Evolutionary conservation across 257 asterid species (phyloP).

Genomic region (Vinca minor): DNA sequence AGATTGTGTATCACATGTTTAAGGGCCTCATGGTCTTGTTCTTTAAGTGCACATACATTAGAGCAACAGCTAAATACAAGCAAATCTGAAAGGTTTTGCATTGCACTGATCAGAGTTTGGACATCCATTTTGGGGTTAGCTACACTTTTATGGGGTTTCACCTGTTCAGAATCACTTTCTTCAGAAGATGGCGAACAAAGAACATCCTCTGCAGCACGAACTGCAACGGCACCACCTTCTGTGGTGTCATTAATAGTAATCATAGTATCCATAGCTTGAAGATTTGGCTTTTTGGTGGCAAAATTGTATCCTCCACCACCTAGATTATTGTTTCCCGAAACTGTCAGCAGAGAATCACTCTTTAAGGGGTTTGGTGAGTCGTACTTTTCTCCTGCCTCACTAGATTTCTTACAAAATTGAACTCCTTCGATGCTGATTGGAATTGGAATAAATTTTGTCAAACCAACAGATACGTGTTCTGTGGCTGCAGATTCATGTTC

Average conservation of each 20-base stretch:
- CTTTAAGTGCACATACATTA: conserved; percentile 36
- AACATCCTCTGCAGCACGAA: conserved; percentile 78
- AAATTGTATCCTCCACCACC: conserved; percentile 25
- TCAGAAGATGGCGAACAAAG: conserved; percentile 63
- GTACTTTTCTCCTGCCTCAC: conserved; percentile 27
- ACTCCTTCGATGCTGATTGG: conserved; percentile 25
- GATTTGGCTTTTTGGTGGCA: conserved; percentile 13
- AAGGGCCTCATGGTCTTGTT: conserved; percentile 40
- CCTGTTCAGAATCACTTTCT: conserved; percentile 41
- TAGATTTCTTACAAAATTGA: conserved; percentile 25
- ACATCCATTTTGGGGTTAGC: conserved; percentile 40
- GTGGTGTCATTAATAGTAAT: conserved; percentile 36
- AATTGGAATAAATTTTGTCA: conserved; percentile 21
- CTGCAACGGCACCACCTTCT: conserved; percentile 62
- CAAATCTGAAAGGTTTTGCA: conserved; percentile 59
- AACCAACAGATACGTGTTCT: conserved; percentile 28
- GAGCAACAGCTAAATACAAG: conserved; percentile 38
- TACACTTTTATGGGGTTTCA: conserved; percentile 14
- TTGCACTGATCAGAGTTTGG: conserved; percentile 39
- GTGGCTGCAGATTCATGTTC: conserved; percentile 27
- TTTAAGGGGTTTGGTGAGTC: conserved; percentile 18
- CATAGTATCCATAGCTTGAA: conserved; percentile 16
- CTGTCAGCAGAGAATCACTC: conserved; percentile 25
- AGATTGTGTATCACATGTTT: conserved; percentile 44
- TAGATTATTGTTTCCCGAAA: conserved; percentile 22